Conservation (phyloP, 495 filamentous ascomycete genomes). For the Lophium mytilinum region DNA sequence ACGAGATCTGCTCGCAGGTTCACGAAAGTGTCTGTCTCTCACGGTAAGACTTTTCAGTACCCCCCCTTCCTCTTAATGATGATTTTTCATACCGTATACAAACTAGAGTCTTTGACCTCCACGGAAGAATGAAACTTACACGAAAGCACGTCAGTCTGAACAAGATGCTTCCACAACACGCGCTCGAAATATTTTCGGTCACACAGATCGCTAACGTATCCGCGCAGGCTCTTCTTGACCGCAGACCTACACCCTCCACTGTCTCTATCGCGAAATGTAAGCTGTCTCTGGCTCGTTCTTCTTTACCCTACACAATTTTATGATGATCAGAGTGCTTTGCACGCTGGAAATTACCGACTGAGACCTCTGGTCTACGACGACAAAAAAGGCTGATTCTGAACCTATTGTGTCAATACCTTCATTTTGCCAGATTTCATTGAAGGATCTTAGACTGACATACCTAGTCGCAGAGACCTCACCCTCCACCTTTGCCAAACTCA, state of each 20-base stretch:
- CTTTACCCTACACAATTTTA: conserved; percentile 17
- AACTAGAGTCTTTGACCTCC: conserved; percentile 99
- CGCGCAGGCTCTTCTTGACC: neutral
- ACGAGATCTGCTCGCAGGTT: too few relatives aligned
- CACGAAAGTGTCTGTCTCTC: too few relatives aligned
- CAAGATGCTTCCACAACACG: neutral
- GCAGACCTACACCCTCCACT: neutral
- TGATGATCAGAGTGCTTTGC: conserved; percentile 85
- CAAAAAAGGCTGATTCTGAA: conserved; percentile 92
- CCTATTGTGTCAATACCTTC: conserved; percentile 21
- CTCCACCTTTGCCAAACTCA: neutral
- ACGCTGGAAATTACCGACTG: conserved; percentile 99
- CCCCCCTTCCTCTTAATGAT: neutral
- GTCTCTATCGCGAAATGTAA: neutral
- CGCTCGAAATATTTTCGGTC: neutral
- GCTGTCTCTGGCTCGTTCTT: neutral
- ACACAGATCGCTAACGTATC: neutral
- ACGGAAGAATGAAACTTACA: conserved; percentile 79
- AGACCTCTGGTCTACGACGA: conserved; percentile 72
- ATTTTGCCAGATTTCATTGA: neutral
- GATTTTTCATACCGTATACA: conserved; percentile 32
- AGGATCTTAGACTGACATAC: neutral
- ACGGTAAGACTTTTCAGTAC: too few relatives aligned
- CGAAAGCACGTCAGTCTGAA: conserved; percentile 98
- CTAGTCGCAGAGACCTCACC: conserved; percentile 5